Conservation (phyloP, 2,329 filamentous ascomycete genomes). For the Fusarium pseudonygamai region DNA sequence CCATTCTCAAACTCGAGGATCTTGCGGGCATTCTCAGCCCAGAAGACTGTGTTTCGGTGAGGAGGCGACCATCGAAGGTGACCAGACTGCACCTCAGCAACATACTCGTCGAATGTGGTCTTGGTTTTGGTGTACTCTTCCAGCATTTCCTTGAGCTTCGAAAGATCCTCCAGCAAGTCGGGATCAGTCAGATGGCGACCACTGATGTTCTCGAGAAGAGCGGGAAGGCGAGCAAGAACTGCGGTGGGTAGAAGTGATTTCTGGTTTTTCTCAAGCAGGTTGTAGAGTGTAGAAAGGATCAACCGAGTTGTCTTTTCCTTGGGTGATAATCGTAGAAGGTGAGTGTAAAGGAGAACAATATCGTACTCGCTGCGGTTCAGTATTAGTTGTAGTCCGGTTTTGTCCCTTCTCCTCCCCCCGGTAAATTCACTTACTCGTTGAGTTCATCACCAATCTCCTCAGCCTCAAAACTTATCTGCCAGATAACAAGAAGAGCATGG, state of each 20-base stretch:
- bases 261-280: conserved; percentile 77
- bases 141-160: conserved; percentile 68
- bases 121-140: conserved; percentile 76
- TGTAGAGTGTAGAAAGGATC: conserved; percentile 87
- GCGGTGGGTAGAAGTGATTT: conserved; percentile 83
- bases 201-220: conserved; percentile 69
- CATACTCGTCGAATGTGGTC: conserved; percentile 87
- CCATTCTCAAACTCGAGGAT: conserved; percentile 87
- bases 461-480: conserved; percentile 97
- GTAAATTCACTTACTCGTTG: conserved; percentile 75
- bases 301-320: conserved; percentile 98
- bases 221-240: conserved; percentile 82
- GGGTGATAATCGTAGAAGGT: conserved; percentile 88
- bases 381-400: conserved; percentile 24
- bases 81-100: conserved; percentile 84
- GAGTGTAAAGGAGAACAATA: conserved; percentile 89
- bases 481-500: conserved; percentile 90
- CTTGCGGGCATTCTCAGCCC: conserved; percentile 88
- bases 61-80: conserved; percentile 94
- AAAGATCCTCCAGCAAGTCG: conserved; percentile 71
- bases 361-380: conserved; percentile 77
- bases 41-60: conserved; percentile 86
- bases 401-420: not conserved
- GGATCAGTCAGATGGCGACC: conserved; percentile 71
- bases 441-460: conserved; percentile 77